These are phyloP conservation scores for Xylariaceae sp. DNA, from an alignment of 2,329 filamentous ascomycete genomes.

Conservation along the genomic window DNA sequence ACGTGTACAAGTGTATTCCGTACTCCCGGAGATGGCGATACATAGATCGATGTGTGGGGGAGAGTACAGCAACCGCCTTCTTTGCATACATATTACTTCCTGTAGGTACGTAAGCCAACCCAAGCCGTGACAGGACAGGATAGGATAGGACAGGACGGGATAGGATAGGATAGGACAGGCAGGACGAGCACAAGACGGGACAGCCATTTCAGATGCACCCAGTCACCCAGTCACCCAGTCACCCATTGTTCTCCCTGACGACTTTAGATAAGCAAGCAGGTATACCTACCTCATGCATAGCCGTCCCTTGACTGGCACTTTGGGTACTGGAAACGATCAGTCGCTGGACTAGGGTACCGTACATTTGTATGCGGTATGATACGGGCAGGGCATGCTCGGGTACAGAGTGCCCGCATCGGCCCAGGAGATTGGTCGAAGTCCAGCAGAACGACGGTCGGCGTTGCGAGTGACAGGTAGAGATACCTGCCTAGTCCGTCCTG, in stretches of 20 bases:
- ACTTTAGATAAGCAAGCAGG: not conserved
- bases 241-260: not conserved
- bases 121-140: too few species aligned
- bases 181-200: too few species aligned
- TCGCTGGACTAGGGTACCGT: not conserved
- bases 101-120: not conserved
- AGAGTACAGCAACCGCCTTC: not conserved
- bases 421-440: conserved; percentile 10
- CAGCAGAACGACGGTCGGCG: conserved; percentile 5
- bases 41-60: not conserved
- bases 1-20: not conserved
- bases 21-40: not conserved
- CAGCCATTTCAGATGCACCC: too few species aligned
- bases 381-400: not conserved
- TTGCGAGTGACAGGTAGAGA: conserved; percentile 3
- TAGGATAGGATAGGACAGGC: too few species aligned
- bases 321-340: not conserved
- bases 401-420: not conserved
- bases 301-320: not conserved
- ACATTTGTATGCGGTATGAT: not conserved
- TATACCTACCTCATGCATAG: not conserved
- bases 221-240: too few species aligned
- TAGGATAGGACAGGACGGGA: too few species aligned
- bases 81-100: not conserved
- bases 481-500: conserved; percentile 1